Percentiles rank a stretch among this genome's conserved stretches.
phyloP scores from a whole-genome alignment of 805 yeast species.

The Pichia exigua region DNA sequence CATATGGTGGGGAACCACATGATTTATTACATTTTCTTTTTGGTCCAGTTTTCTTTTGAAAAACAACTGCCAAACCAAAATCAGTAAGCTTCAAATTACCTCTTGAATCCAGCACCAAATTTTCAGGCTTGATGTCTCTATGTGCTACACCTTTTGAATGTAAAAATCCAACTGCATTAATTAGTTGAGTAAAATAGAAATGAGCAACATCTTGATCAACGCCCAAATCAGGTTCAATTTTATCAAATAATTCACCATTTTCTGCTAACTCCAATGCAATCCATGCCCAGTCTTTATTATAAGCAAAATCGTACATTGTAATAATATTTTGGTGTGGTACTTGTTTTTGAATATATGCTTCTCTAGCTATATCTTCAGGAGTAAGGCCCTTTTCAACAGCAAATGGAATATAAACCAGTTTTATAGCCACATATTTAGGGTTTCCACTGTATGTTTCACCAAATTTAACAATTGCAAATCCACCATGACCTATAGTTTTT shows the following conservation, averaged over 20 bases:
- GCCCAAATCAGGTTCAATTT: conserved; percentile 70
- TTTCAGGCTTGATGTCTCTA: conserved; percentile 64
- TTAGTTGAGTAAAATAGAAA: conserved; percentile 58
- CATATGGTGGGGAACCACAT: conserved; percentile 70
- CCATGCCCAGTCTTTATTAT: conserved; percentile 52
- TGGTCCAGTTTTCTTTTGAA: conserved; percentile 40
- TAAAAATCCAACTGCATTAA: conserved; percentile 50
- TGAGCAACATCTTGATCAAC: conserved; percentile 60
- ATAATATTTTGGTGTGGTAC: conserved; percentile 57
- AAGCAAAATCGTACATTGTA: conserved; percentile 44
- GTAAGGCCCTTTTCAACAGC: conserved; percentile 27
- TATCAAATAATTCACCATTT: conserved; percentile 74
- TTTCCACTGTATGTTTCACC: conserved; percentile 29
- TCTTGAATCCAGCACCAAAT: conserved; percentile 49
- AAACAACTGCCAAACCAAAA: conserved; percentile 66
- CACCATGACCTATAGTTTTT: conserved; percentile 56
- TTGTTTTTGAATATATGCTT: conserved; percentile 50
- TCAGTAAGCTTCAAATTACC: conserved; percentile 72
- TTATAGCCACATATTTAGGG: conserved; percentile 39
- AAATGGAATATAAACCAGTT: conserved; percentile 40
- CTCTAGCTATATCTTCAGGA: conserved; percentile 36
- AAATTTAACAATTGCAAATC: conserved; percentile 55
- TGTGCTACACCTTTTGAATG: conserved; percentile 62
- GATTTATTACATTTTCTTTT: conserved; percentile 41
- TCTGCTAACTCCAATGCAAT: conserved; percentile 60